Evolutionary conservation across 305 asterid genomes (phyloP), one percentile per base, ranked within the genome.

Genomic region (Salvia sclarea): DNA sequence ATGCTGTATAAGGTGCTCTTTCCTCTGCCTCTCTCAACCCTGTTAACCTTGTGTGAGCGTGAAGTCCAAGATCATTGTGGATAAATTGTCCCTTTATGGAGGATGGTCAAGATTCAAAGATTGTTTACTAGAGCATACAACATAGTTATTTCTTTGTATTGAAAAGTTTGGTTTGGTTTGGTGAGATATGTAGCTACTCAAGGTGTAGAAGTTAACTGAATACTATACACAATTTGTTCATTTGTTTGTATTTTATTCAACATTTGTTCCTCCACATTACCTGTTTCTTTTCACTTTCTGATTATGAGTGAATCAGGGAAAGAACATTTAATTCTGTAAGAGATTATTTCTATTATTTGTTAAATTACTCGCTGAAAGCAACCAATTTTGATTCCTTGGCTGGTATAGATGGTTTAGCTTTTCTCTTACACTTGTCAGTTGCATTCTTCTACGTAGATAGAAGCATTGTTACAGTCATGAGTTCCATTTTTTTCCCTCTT

Each of bases 231-330:
- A 55, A 79, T 53, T 76, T 76, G 64, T 73, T 78, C 56, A 70
- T 76, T 76, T 48, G 76, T 79, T 76, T 71, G 75, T 71, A 74
- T 57, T 60, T 28, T 31, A n/a, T 25, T 68, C 30, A 70, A 37
- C 55, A 65, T 38, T 28, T 55, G 70, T 68, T 75, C 49, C 35
- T 52, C 41, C 35, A 18, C 60, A 3, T 28, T 56, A 33, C 48
- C 17, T 45, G 22, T 67, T 73, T 66, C 13, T 37, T 22, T 72
- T 67, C 35, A 37, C 30, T 10, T 49, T 22, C 47, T 12, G 2
- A 70, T 38, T 40, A 25, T 58, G 24, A 61, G 54, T 10, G 22
- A 25, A 65, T 64, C 16, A 0, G 44, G 52, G 40, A 55, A 33
- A 59, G 61, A 69, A 67, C 13, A 4, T 54, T 17, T 52, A 43